These are phyloP conservation scores for Verbena officinalis DNA, from an alignment of 257 asterid genomes.

Conservation along the genomic window DNA sequence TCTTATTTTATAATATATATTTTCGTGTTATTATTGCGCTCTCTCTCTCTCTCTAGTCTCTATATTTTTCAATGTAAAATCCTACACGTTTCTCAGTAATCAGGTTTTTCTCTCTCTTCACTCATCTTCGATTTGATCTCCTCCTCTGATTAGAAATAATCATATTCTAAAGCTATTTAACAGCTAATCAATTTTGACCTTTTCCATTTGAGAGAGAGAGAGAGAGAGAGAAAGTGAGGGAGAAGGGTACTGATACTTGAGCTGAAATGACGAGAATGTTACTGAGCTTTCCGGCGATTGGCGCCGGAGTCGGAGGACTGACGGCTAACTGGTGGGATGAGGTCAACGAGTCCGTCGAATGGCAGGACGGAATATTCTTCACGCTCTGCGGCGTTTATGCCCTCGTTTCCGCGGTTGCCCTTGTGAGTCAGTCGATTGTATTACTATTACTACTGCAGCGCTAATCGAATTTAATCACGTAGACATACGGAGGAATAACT, in stretches of 20 bases:
- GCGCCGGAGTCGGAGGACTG: constrained; percentile 35
- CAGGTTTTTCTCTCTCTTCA: not conserved
- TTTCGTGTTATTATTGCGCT: not conserved
- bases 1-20: not conserved
- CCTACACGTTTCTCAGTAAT: not conserved
- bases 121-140: constrained; percentile 35
- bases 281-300: constrained; percentile 51
- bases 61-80: constrained; percentile 3
- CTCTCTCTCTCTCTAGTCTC: not conserved
- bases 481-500: no score
- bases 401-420: constrained; percentile 80
- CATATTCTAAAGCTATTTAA: not conserved
- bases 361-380: constrained; percentile 91
- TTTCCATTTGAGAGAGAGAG: not conserved
- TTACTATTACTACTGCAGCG: not conserved
- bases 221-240: constrained; percentile 12
- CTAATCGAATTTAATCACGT: not conserved
- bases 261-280: constrained; percentile 57
- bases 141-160: constrained; percentile 26
- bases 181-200: constrained; percentile 31
- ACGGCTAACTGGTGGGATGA: constrained; percentile 71
- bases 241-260: constrained; percentile 2
- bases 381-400: constrained; percentile 76
- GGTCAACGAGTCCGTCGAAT: constrained; percentile 68
- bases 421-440: constrained; percentile 46